phyloP scores from a whole-genome alignment of 2,329 filamentous ascomycete genomes.

The Claviceps pusilla region DNA sequence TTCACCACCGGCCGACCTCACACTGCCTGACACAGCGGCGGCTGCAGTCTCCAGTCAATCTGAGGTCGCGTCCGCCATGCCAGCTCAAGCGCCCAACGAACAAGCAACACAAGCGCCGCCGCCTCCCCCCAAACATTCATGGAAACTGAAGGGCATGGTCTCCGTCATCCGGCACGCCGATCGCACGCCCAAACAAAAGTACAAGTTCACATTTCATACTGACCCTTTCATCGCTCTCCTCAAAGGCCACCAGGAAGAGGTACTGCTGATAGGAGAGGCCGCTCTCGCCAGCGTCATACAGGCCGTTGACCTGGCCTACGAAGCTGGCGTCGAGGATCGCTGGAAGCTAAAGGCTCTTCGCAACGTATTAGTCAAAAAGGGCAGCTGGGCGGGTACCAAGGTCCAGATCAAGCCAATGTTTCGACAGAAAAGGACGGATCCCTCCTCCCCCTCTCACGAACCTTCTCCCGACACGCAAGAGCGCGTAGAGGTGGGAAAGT shows the following conservation, averaged over 20 bases:
- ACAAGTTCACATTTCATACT: constrained; percentile 97
- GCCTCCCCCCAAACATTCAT: constrained; percentile 73
- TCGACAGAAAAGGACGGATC: constrained; percentile 64
- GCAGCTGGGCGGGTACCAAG: constrained; percentile 87
- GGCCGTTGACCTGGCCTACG: constrained; percentile 68
- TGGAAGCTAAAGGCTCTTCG: constrained; percentile 74
- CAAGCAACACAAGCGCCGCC: constrained; percentile 40
- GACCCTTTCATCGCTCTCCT: constrained; percentile 89
- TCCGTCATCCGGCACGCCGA: constrained; percentile 94
- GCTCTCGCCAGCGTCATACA: constrained; percentile 78
- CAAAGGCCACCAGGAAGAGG: constrained; percentile 91
- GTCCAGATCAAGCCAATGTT: constrained; percentile 99
- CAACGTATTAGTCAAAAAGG: constrained; percentile 83
- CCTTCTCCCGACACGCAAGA: constrained; percentile 16
- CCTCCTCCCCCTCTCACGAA: constrained; percentile 26
- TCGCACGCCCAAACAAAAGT: constrained; percentile 95
- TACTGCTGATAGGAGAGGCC: constrained; percentile 80
- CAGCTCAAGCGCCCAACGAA: constrained; percentile 14
- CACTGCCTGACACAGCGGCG: constrained; percentile 16
- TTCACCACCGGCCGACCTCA: constrained; percentile 19
- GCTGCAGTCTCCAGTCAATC: constrained; percentile 23
- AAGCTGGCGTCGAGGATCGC: constrained; percentile 66
- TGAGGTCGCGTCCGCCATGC: constrained; percentile 13
- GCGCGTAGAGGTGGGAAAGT: constrained; percentile 9
- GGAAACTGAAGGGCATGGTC: constrained; percentile 96